phyloP scores from a whole-genome alignment of 2,329 filamentous ascomycete genomes.

The Aureobasidium vineae region DNA sequence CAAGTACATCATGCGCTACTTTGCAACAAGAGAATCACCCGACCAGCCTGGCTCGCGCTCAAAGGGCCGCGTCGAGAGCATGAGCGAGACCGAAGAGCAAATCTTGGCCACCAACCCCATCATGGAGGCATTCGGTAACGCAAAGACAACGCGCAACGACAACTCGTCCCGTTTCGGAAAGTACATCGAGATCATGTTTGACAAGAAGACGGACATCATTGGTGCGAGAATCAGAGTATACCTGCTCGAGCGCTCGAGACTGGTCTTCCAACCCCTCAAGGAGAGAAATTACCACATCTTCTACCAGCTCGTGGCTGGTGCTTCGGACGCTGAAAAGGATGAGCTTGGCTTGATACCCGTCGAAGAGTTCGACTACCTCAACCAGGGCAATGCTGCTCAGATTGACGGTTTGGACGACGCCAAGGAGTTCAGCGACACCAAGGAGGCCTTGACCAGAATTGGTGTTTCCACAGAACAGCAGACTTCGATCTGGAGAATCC shows the following conservation, averaged over 20 bases:
- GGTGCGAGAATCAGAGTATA: slow-evolving; percentile 97
- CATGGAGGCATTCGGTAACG: slow-evolving; percentile 99
- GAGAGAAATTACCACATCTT: slow-evolving; percentile 99
- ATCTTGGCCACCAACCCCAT: slow-evolving; percentile 98
- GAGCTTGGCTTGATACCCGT: slow-evolving; percentile 75
- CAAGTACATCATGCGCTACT: slow-evolving; percentile 99
- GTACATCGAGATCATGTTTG: slow-evolving; percentile 99
- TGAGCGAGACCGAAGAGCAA: slow-evolving; percentile 98
- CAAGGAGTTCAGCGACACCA: slow-evolving; percentile 86
- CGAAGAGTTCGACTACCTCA: slow-evolving; percentile 93
- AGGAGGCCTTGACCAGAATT: slow-evolving; percentile 81
- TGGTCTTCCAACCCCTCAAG: slow-evolving; percentile 96
- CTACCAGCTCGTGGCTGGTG: slow-evolving; percentile 92
- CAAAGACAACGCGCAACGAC: slow-evolving; percentile 99
- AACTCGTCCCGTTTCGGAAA: slow-evolving; percentile 99
- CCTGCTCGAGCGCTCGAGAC: slow-evolving; percentile 85
- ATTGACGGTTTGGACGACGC: slow-evolving; percentile 97
- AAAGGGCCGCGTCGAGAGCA: slow-evolving; percentile 71
- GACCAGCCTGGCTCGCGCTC: slow-evolving; percentile 76
- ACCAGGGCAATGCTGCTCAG: slow-evolving; percentile 84
- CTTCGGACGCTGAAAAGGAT: slow-evolving; percentile 77
- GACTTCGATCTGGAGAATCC: slow-evolving; percentile 79
- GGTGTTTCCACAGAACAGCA: slow-evolving; percentile 75
- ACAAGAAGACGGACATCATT: slow-evolving; percentile 91
- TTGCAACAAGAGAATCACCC: slow-evolving; percentile 92